These are phyloP conservation scores for Phytophthora rubi DNA, from an alignment of 352 stramenopile genomes.

Conservation along the genomic window DNA sequence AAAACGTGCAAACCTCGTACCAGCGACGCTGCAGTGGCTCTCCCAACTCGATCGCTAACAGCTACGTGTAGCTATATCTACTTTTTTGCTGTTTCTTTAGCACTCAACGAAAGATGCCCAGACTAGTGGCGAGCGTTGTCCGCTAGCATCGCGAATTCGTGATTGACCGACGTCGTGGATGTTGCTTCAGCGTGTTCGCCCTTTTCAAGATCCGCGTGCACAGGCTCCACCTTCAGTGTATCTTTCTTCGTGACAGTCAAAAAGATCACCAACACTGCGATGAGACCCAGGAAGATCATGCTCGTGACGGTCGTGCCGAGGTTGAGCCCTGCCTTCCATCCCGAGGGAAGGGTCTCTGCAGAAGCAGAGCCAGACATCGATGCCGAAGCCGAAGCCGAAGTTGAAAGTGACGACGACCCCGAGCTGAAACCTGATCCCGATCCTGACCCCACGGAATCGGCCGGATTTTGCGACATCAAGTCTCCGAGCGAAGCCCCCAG, in stretches of 20 bases:
- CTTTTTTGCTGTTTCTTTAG: no score
- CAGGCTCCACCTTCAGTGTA: conserved; percentile 14
- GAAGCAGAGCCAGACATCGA: neutral
- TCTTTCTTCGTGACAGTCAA: conserved; percentile 34
- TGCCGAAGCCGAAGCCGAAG: neutral
- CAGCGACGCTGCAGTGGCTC: no score
- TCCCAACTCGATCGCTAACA: no score
- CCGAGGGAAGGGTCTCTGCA: conserved; percentile 16
- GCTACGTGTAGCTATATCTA: no score
- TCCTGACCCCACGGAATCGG: conserved; percentile 12
- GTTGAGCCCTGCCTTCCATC: conserved; percentile 34
- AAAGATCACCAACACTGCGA: conserved; percentile 24
- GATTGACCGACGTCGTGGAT: neutral
- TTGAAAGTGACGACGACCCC: neutral
- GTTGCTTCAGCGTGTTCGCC: neutral
- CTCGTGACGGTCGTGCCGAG: conserved; percentile 32
- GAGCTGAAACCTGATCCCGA: neutral
- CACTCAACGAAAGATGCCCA: no score
- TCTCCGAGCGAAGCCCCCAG: conserved; percentile 37
- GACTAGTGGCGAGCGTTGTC: no score
- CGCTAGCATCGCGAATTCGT: neutral
- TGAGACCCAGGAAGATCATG: conserved; percentile 33
- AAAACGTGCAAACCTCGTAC: no score
- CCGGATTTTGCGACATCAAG: conserved; percentile 37
- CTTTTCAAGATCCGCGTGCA: conserved; percentile 6